Base-by-base conservation (phyloP, 305 asterid genomes). In the Fraxinus albicans region DNA sequence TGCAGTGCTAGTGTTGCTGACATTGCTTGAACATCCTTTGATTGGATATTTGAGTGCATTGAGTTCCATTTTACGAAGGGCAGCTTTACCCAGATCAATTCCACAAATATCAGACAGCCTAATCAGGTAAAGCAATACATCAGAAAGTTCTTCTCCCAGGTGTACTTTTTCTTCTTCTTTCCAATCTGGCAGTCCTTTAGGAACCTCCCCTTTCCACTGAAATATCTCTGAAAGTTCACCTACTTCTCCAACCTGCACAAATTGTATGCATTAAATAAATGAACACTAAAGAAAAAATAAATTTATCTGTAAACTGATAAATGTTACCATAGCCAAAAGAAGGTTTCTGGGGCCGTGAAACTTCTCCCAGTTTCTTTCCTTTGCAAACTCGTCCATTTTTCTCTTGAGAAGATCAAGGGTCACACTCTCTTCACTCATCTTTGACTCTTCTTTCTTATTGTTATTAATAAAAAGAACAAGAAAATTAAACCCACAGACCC, bases 181-280 rank as follows among this genome's bases (percentile, higher is more conserved):
- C 98, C 98, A 94, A 40, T 86, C 94, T 0, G 95, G 93, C 0
- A 94, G 84, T 2, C 97, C 98, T 74, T 89, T 93, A 21, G 89
- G 89, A 1, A 94, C 98, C 84, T 94, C 98, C 23, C 98, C 98
- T 83, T 91, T 94, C 98, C 98, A 94, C 19, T 94, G 97, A 77
- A 94, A 94, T 86, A 94, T 93, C 73, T 94, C 98, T 1, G 97
- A 94, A 25, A 94, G 86, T 35, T 94, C 98, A 6, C 98, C 97
- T 8, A 93, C 90, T 87, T 94, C 98, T 13, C 97, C 96, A 15
- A 94, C 93, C 97, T 94, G 83, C 58, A 47, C 3, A 47, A 47
- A 47, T 13, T 47, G n/a, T 47, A 42, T 42, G 53, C 17, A 42
- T 42, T 38, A 38, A 7, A 8, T 38, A 42, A 42, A 42, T 42